Base-by-base conservation (phyloP, 2,329 filamentous ascomycete species). In the Amauroascus niger region DNA sequence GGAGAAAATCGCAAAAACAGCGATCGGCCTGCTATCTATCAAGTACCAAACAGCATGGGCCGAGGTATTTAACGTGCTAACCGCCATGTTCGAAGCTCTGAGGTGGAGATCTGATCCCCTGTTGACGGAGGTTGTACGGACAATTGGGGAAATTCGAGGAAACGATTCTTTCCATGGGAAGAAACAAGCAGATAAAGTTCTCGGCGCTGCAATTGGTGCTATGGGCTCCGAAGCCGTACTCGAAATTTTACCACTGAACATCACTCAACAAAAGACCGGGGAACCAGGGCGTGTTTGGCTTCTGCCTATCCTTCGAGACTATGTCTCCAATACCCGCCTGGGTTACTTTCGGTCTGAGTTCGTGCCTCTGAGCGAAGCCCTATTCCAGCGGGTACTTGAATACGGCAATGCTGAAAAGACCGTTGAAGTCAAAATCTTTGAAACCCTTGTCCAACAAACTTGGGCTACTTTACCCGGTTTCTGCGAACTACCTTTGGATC, bases 381-480 rank as follows among this genome's bases (percentile, higher is more conserved):
- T 98, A 76, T 96, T 91, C 68, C 88, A 97, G 67, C 83, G 81
- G 60, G 87, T 97, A 4, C 74, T 95, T 45, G 85, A 95, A 57
- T 86, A 94, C 62, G 87, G 86, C 13, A 75, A 80, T 20, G 82
- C 81, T 13, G 87, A 91, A 65, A 96, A 95, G 76, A 93, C 88
- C 0, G 90, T 95, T 79, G 89, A 97, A 68, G 80, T 93, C 65
- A 98, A 98, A 76, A 94, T 98, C 55, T 98, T 93, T 67, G 91
- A 98, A 72, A 97, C 93, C 0, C 76, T 98, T 3, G 88, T 98
- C 7, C 86, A 94, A 61, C 93, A 98, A 66, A 90, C 91, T 40
- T 98, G 93, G 93, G 88, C 88, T 0, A 84, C 87, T 49, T 78
- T 98, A 14, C 91, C 93, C 0, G 93, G 93, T 1, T 98, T 96